A percentile compares a stretch with the other conserved stretches of the same genome.
phyloP scores from a whole-genome alignment of 179 eudicot species.

The Silene noctiflora region DNA sequence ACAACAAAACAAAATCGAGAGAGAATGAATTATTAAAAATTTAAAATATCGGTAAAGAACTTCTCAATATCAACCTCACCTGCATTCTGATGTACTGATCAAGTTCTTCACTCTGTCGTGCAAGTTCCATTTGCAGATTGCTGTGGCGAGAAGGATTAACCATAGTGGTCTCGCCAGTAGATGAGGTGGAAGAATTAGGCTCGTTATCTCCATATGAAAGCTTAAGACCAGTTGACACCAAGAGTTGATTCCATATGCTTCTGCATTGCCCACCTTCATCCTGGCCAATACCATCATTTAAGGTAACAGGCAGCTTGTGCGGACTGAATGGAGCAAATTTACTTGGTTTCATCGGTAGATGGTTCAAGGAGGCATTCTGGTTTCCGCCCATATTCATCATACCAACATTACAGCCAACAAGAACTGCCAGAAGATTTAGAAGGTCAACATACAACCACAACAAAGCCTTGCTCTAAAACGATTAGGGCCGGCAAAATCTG shows the following conservation, averaged over 20 bases:
- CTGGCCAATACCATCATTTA: conserved; percentile 10
- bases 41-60: background rate
- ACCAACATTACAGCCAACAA: conserved; percentile 22
- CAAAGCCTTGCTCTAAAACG: too few relatives aligned
- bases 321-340: conserved; percentile 15
- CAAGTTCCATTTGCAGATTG: conserved; percentile 23
- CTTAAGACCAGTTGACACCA: conserved; percentile 35
- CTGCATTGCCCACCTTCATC: conserved; percentile 20
- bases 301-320: conserved; percentile 25
- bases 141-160: conserved; percentile 20
- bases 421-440: conserved; percentile 22
- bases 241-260: conserved; percentile 27
- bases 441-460: conserved; percentile 7
- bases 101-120: conserved; percentile 29
- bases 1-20: too few relatives aligned
- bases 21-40: too few relatives aligned
- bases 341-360: conserved; percentile 24
- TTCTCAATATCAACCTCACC: conserved; percentile 18
- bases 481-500: background rate
- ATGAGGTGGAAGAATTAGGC: conserved; percentile 30
- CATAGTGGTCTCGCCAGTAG: conserved; percentile 25
- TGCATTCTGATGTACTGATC: conserved; percentile 32
- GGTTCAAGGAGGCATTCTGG: conserved; percentile 21
- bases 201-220: conserved; percentile 37
- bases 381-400: conserved; percentile 25